Evolutionary conservation across 73 alveolate species (phyloP).

Genomic region (Stentor coeruleus): DNA sequence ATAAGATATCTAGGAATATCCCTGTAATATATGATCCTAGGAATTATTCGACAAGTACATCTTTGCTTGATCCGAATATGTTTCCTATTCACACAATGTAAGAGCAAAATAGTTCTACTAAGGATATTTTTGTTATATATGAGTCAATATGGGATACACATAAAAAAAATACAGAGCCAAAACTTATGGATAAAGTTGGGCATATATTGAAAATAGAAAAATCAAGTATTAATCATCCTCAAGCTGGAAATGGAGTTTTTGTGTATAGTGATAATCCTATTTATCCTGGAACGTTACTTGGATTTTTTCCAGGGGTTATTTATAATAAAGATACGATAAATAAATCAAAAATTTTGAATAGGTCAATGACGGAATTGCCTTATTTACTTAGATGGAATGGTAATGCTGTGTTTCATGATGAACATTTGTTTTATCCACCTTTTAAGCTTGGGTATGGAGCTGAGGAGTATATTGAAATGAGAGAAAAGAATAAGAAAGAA

Average conservation of each 20-base stretch:
- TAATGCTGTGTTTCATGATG: constrained; percentile 44
- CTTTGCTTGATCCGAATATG: not conserved
- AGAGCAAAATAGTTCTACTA: not conserved
- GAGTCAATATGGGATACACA: not conserved
- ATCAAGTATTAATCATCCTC: constrained; percentile 55
- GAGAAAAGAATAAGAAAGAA: not conserved
- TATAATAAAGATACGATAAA: constrained; percentile 31
- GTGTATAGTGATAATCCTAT: constrained; percentile 29
- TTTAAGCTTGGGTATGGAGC: not conserved
- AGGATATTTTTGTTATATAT: not conserved
- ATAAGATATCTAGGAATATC: constrained; percentile 18
- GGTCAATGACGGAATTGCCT: constrained; percentile 25
- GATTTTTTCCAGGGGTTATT: constrained; percentile 61
- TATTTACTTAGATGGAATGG: constrained; percentile 48
- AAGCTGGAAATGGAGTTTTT: constrained; percentile 70
- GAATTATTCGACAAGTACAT: not conserved
- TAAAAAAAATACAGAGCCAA: not conserved
- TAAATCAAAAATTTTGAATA: constrained; percentile 24
- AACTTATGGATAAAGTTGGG: constrained; percentile 30
- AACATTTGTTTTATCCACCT: constrained; percentile 53
- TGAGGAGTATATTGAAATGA: not conserved
- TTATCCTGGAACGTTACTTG: constrained; percentile 62
- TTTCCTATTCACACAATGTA: constrained; percentile 1
- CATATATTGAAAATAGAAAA: constrained; percentile 25
- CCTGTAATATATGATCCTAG: constrained; percentile 8